These are phyloP conservation scores for Geotrichum citri-aurantii DNA, from an alignment of 1,139 yeast genomes.

Conservation along the genomic window DNA sequence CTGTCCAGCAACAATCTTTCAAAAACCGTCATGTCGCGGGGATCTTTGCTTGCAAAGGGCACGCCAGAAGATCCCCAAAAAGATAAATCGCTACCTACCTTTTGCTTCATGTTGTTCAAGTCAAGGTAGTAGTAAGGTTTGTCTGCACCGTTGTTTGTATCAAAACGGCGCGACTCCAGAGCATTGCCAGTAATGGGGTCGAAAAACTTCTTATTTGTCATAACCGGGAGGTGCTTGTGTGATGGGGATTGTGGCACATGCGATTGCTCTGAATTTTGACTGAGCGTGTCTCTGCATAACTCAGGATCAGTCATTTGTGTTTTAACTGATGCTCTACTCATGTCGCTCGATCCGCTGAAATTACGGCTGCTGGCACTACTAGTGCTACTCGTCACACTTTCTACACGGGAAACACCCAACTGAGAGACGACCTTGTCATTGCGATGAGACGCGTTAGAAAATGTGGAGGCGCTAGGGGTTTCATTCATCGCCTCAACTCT, in stretches of 20 bases:
- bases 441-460: background rate
- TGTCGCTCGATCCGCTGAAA: slow-evolving; percentile 4
- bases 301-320: slow-evolving; percentile 1
- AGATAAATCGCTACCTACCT: background rate
- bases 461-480: background rate
- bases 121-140: slow-evolving; percentile 11
- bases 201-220: background rate
- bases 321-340: slow-evolving; percentile 1
- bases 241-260: background rate
- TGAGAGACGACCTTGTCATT: background rate
- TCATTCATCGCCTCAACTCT: background rate
- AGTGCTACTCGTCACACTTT: slow-evolving; percentile 2
- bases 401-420: background rate
- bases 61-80: slow-evolving; percentile 2
- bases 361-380: background rate
- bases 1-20: slow-evolving; percentile 7
- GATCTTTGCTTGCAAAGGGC: background rate
- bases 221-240: background rate
- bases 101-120: slow-evolving; percentile 4
- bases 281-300: background rate
- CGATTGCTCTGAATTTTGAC: background rate
- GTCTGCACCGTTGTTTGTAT: background rate
- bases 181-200: background rate
- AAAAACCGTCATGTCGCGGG: slow-evolving; percentile 1
- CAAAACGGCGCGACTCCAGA: background rate